Base-by-base conservation (phyloP, 305 asterid species). In the Fraxinus sp. region DNA sequence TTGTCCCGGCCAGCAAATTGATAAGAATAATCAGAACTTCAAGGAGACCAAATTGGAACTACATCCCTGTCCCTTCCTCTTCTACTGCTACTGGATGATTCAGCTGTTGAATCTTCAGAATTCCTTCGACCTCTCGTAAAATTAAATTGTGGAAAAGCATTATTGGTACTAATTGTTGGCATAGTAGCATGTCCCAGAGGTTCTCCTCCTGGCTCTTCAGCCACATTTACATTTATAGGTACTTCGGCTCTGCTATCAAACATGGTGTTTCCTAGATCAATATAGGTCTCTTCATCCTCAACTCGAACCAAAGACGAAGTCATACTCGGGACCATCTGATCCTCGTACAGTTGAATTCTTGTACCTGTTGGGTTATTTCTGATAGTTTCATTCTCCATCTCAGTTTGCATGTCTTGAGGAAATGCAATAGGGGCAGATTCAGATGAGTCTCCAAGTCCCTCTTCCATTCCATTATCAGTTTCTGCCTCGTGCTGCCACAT, bases 241-340 rank as follows among this genome's bases (percentile, higher is more conserved):
- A 93, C 98, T 87, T 92, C 97, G 9, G 90, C 97, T 88, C 98
- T 88, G 82, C 82, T 87, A 13, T 84, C 89, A 75, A 77, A 91
- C 10, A 82, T 87, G 1, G 91, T 52, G 77, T 80, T 84, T 81
- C 96, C 83, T 20, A 87, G 84, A 33, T 89, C 91, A 10, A 83
- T 78, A 0, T 97, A 93, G 3, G 90, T 87, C 77, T 89, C 97
- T 84, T 92, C 97, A 22, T 91, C 97, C 75, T 89, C 97, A 39
- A 79, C 87, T 81, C 94, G 87, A 33, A 92, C 75, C 5, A 88
- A 85, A 9, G 97, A 91, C 18, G 94, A 86, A 8, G 99, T 93
- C 82, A 96, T 91, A 91, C 94, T 96, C 1, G 99, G 99, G 28
- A 96, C 98, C 98, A 93, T 96, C 87, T 96, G 99, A 86, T 96